phyloP scores from a whole-genome alignment of 2,329 filamentous ascomycete genomes.

The Colletotrichum scovillei region DNA sequence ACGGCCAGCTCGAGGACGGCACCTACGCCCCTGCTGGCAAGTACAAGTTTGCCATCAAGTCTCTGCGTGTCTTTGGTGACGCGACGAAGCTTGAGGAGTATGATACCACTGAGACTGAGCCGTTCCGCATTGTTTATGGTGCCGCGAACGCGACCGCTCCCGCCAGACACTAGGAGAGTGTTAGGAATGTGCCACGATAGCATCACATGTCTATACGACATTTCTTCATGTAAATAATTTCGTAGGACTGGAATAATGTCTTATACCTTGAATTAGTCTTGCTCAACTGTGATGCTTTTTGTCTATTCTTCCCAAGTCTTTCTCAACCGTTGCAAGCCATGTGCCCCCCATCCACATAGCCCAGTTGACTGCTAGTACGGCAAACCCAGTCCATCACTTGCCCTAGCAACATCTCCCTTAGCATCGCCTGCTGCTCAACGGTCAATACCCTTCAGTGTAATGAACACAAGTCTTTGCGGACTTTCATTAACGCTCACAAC shows the following conservation, averaged over 20 bases:
- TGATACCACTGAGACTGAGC: slow-evolving; percentile 53
- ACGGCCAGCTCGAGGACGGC: slow-evolving; percentile 59
- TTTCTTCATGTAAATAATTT: slow-evolving; percentile 21
- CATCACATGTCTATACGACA: neutral
- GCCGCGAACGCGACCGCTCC: slow-evolving; percentile 24
- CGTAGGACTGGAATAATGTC: slow-evolving; percentile 10
- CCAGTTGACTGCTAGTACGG: no score
- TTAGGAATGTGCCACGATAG: neutral
- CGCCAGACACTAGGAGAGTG: neutral
- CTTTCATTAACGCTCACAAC: slow-evolving; percentile 36
- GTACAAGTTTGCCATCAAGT: slow-evolving; percentile 62
- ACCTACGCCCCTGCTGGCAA: slow-evolving; percentile 58
- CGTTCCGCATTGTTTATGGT: slow-evolving; percentile 59
- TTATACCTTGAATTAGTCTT: neutral
- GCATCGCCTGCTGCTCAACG: no score
- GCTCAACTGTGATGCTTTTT: neutral
- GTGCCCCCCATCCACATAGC: no score
- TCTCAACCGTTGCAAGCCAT: no score
- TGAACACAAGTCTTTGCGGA: neutral
- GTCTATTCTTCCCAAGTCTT: no score
- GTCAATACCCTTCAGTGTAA: no score
- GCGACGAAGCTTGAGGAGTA: slow-evolving; percentile 56
- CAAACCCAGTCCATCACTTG: no score
- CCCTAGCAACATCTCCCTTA: no score
- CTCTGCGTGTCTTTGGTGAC: slow-evolving; percentile 64